Evolutionary conservation across 768 basidiomycete genomes (phyloP).

Genomic region (Cyathus striatus): DNA sequence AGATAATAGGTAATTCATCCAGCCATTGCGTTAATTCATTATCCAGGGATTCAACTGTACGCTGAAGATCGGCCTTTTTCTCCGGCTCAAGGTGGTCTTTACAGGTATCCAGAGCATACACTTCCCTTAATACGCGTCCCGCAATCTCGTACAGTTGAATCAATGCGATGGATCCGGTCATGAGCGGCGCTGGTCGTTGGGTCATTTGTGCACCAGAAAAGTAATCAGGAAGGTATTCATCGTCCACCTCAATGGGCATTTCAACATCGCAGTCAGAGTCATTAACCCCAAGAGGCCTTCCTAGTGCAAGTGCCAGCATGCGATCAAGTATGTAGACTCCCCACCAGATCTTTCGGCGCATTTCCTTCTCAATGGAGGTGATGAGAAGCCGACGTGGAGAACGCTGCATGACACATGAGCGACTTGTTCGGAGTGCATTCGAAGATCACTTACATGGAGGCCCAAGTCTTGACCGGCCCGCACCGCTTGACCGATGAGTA

Average conservation of each 20-base stretch:
- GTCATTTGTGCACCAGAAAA: constrained; percentile 58
- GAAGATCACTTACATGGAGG: constrained; percentile 64
- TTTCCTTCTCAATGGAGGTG: constrained; percentile 79
- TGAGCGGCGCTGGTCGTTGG: constrained; percentile 59
- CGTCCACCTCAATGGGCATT: constrained; percentile 78
- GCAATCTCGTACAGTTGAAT: constrained; percentile 80
- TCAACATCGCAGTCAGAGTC: constrained; percentile 91
- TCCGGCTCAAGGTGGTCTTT: constrained; percentile 71
- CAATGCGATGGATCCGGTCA: constrained; percentile 78
- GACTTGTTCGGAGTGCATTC: constrained; percentile 7
- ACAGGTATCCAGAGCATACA: constrained; percentile 77
- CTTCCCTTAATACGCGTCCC: constrained; percentile 75
- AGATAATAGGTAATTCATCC: constrained; percentile 65
- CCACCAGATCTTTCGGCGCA: constrained; percentile 92
- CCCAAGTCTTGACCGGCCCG: constrained; percentile 89
- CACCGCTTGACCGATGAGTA: constrained; percentile 86
- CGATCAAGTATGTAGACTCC: constrained; percentile 86
- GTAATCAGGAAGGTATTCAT: constrained; percentile 69
- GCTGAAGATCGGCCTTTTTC: constrained; percentile 71
- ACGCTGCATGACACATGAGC: constrained; percentile 41
- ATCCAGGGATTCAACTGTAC: constrained; percentile 74
- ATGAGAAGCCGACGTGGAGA: constrained; percentile 73
- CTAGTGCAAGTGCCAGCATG: constrained; percentile 88
- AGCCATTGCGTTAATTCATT: constrained; percentile 78
- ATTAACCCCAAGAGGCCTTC: constrained; percentile 83